Base-by-base conservation (phyloP, 1,284 basidiomycete genomes). In the Cryptococcus sp. region DNA sequence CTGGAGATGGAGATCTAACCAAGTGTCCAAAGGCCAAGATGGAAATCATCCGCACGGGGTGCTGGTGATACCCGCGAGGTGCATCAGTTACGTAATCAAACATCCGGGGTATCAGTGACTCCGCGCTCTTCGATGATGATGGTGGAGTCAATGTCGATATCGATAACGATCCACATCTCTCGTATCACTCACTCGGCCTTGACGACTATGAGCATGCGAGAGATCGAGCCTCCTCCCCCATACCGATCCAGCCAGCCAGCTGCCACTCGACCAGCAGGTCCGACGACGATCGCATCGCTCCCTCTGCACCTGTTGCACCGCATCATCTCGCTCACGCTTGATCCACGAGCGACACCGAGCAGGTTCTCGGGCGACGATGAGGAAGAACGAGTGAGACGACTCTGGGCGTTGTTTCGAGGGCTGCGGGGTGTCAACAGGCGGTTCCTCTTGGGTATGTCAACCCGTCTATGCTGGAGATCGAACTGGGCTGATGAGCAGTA, bases 361-460 rank as follows among this genome's bases (percentile, higher is more conserved):
- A 28, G 46, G 21, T 67, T 56, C 42, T 51, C 48, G 28, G 54
- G 54, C 22, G 65, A 69, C 37, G 14, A 40, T 1, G 61, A 65
- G 21, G 64, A 66, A 42, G 69, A 71, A 50, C 40, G 54, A 2
- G 54, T 59, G 2, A 38, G 63, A n/a, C 37, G 67, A 23, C 32
- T 60, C 16, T 61, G 58, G 54, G 57, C 39, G 23, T 43, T 71
- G 39, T 68, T 65, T 43, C 32, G 52, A 10, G 60, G 55, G 0
- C 21, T 67, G 4, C 44, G 66, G 32, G 56, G 59, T 3, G 67
- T 71, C 2, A 56, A 63, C 48, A 26, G 66, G 42, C 51, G 64
- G 2, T 69, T 69, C 53, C 68, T 58, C 56, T 52, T 64, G 1
- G 59, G 68, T 71, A 34, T 43, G 62, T 55, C n/a, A 1, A 28